Conservation (phyloP, 139 green algal genomes). For the Coelastrella sp. region DNA sequence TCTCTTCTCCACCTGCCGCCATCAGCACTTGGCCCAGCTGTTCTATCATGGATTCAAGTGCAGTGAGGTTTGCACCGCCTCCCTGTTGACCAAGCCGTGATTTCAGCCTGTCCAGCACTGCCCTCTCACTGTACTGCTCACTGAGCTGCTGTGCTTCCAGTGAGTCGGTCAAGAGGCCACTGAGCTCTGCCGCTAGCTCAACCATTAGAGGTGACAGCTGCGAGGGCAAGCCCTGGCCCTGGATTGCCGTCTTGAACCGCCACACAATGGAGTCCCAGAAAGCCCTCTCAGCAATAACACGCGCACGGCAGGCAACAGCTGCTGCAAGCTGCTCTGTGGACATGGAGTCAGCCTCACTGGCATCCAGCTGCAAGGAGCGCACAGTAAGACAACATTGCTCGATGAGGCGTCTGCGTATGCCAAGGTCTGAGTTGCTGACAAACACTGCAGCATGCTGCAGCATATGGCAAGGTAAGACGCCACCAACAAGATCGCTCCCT, state of each 20-base stretch:
- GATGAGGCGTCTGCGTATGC: too few species aligned
- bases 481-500: too few species aligned
- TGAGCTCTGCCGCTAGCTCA: slow-evolving; percentile 61
- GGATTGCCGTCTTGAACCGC: slow-evolving; percentile 34
- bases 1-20: slow-evolving; percentile 51
- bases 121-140: slow-evolving; percentile 41
- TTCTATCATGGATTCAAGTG: slow-evolving; percentile 50
- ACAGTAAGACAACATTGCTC: too few species aligned
- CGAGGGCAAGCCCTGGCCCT: slow-evolving; percentile 25
- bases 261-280: slow-evolving; percentile 79
- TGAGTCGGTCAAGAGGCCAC: slow-evolving; percentile 49
- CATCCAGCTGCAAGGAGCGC: slow-evolving; percentile 15
- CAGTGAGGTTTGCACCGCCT: slow-evolving; percentile 43
- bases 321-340: slow-evolving; percentile 45
- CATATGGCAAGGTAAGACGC: not conserved
- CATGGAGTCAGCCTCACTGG: slow-evolving; percentile 13
- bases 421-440: not conserved
- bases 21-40: slow-evolving; percentile 47
- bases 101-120: slow-evolving; percentile 2
- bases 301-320: slow-evolving; percentile 51
- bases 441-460: not conserved
- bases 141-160: slow-evolving; percentile 44
- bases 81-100: not conserved
- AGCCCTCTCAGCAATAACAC: slow-evolving; percentile 75
- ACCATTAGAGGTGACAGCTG: slow-evolving; percentile 58